Evolutionary conservation across 2,329 filamentous ascomycete genomes (phyloP).

Genomic region (Microdochium trichocladiopsis): DNA sequence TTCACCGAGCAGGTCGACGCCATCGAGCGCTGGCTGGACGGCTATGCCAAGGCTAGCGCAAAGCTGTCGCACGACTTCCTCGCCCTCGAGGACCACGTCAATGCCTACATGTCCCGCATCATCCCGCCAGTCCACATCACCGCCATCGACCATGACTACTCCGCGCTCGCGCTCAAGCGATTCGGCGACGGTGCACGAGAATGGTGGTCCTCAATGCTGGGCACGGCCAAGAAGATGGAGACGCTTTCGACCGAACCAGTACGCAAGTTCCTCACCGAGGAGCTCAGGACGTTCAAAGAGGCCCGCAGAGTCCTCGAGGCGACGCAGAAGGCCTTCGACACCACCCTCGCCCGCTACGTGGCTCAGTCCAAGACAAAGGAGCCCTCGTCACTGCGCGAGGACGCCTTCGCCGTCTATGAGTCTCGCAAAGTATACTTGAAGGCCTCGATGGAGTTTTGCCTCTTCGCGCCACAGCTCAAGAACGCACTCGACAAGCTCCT

Average conservation of each 20-base stretch:
- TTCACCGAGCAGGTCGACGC: constrained; percentile 88
- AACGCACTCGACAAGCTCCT: constrained; percentile 79
- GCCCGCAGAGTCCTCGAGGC: constrained; percentile 67
- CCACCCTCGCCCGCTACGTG: constrained; percentile 72
- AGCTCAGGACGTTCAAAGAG: constrained; percentile 83
- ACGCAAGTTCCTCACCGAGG: constrained; percentile 66
- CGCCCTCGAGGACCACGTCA: constrained; percentile 72
- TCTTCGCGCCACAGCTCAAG: constrained; percentile 78
- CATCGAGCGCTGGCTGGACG: constrained; percentile 85
- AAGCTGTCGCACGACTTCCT: constrained; percentile 56
- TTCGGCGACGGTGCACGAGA: constrained; percentile 82
- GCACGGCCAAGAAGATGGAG: constrained; percentile 72
- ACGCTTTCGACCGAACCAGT: constrained; percentile 74
- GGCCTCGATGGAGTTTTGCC: constrained; percentile 88
- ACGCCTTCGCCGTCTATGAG: constrained; percentile 93
- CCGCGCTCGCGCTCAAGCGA: constrained; percentile 75
- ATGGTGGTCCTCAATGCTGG: constrained; percentile 74
- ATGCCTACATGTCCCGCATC: constrained; percentile 67
- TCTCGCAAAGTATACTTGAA: constrained; percentile 85
- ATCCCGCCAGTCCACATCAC: constrained; percentile 67
- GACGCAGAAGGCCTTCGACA: constrained; percentile 79
- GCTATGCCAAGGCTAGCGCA: constrained; percentile 44
- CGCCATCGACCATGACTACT: constrained; percentile 93
- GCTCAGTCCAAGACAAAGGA: constrained; percentile 90
- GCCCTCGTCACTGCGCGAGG: constrained; percentile 81